These are phyloP conservation scores for Sphaerosporella brunnea DNA, from an alignment of 495 filamentous ascomycete genomes.

Conservation along the genomic window DNA sequence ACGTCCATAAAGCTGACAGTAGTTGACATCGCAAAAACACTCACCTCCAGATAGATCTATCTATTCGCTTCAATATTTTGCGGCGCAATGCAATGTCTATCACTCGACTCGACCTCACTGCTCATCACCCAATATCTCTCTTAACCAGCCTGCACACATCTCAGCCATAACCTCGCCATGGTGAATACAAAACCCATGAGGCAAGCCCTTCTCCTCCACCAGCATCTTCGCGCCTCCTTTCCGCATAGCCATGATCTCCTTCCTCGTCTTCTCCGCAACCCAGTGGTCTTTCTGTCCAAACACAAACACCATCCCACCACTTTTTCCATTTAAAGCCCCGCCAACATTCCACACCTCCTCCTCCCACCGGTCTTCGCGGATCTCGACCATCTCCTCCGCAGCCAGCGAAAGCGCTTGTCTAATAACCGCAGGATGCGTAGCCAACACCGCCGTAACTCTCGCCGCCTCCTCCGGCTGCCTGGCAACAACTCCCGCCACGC, in stretches of 20 bases:
- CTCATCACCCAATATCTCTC: constrained; percentile 4
- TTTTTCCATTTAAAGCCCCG: constrained; percentile 41
- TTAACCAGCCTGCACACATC: constrained; percentile 3
- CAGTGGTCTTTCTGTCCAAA: constrained; percentile 20
- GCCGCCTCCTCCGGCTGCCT: constrained; percentile 40
- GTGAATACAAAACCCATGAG: constrained; percentile 6
- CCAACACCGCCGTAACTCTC: constrained; percentile 42
- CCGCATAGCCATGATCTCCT: constrained; percentile 29
- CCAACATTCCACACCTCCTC: constrained; percentile 61
- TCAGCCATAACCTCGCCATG: constrained; percentile 5
- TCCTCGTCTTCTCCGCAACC: constrained; percentile 4
- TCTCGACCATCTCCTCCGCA: constrained; percentile 56
- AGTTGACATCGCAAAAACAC: too few relatives aligned
- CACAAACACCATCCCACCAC: constrained; percentile 27
- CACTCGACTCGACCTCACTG: too few relatives aligned
- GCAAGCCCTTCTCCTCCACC: background rate
- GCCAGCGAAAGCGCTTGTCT: constrained; percentile 56
- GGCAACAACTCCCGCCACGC: constrained; percentile 33
- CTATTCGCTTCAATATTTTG: too few relatives aligned
- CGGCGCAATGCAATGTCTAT: too few relatives aligned
- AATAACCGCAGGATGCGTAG: constrained; percentile 45
- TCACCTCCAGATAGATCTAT: too few relatives aligned
- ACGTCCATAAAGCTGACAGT: too few relatives aligned
- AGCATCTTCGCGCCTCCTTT: background rate
- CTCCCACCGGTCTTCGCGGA: constrained; percentile 61